Conservation (phyloP, 495 filamentous ascomycete genomes). For the Rostrohypoxylon terebratum region DNA sequence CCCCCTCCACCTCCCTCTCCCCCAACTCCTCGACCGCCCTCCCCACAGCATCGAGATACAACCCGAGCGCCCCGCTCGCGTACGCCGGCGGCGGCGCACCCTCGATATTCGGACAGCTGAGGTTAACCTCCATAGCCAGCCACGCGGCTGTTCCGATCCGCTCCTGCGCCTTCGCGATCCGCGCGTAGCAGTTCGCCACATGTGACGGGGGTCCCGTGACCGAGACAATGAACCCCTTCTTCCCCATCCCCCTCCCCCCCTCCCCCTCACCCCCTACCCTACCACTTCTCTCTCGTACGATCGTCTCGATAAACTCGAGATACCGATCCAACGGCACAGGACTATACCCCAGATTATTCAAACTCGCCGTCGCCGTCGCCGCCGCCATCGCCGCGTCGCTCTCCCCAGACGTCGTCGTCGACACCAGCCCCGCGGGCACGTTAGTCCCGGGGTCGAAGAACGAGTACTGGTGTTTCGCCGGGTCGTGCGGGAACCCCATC, state of each 20-base stretch:
- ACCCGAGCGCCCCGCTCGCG: constrained; percentile 54
- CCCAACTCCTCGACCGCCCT: neutral
- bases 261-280: too few species aligned
- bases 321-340: constrained; percentile 75
- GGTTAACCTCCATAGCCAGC: constrained; percentile 75
- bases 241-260: constrained; percentile 14
- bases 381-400: too few species aligned
- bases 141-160: constrained; percentile 31
- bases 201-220: constrained; percentile 70
- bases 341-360: constrained; percentile 79
- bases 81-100: constrained; percentile 76
- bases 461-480: constrained; percentile 70
- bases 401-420: constrained; percentile 5
- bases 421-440: neutral
- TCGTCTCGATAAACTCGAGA: constrained; percentile 60
- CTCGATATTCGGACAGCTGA: constrained; percentile 79
- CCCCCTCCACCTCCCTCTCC: neutral
- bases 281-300: constrained; percentile 27
- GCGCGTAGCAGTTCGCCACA: constrained; percentile 59
- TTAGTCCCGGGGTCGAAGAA: constrained; percentile 70
- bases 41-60: constrained; percentile 61
- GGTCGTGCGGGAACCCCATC: constrained; percentile 69
- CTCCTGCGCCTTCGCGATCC: constrained; percentile 32
- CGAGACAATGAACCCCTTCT: constrained; percentile 74
- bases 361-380: constrained; percentile 66